Evolutionary conservation across 352 stramenopile genomes (phyloP).

Genomic region (Pythium apleroticum): DNA sequence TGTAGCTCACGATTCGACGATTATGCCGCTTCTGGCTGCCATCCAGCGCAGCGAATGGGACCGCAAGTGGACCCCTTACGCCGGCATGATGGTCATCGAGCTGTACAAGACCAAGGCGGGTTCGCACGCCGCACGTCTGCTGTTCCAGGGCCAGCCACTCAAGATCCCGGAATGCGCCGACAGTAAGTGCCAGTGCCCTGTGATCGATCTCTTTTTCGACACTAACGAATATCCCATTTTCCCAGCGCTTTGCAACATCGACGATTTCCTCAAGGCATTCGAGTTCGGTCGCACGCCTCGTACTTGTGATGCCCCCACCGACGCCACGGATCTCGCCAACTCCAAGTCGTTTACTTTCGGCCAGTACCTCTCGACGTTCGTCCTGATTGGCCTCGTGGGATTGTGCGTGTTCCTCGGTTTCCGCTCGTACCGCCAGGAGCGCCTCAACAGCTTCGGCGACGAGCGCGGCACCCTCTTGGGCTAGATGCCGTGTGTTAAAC

Average conservation of each 20-base stretch:
- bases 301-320: slow-evolving; percentile 47
- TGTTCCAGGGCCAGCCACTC: slow-evolving; percentile 77
- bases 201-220: neutral
- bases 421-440: slow-evolving; percentile 36
- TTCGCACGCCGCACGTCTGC: slow-evolving; percentile 56
- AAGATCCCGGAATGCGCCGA: slow-evolving; percentile 69
- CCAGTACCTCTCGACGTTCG: slow-evolving; percentile 53
- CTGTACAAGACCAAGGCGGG: slow-evolving; percentile 75
- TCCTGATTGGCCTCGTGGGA: slow-evolving; percentile 61
- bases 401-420: slow-evolving; percentile 48
- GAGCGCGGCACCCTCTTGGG: slow-evolving; percentile 29
- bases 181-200: slow-evolving; percentile 38
- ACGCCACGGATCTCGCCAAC: slow-evolving; percentile 3
- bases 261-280: slow-evolving; percentile 57
- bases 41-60: slow-evolving; percentile 77
- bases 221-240: neutral
- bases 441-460: slow-evolving; percentile 19
- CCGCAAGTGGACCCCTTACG: slow-evolving; percentile 83
- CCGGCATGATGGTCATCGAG: slow-evolving; percentile 71
- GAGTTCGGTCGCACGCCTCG: slow-evolving; percentile 56
- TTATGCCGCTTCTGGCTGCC: slow-evolving; percentile 82
- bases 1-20: slow-evolving; percentile 77
- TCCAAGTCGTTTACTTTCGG: slow-evolving; percentile 8
- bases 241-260: slow-evolving; percentile 59
- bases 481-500: slow-evolving; percentile 9